These are phyloP conservation scores for Cercophora sp. DNA, from an alignment of 495 filamentous ascomycete species.

Conservation along the genomic window DNA sequence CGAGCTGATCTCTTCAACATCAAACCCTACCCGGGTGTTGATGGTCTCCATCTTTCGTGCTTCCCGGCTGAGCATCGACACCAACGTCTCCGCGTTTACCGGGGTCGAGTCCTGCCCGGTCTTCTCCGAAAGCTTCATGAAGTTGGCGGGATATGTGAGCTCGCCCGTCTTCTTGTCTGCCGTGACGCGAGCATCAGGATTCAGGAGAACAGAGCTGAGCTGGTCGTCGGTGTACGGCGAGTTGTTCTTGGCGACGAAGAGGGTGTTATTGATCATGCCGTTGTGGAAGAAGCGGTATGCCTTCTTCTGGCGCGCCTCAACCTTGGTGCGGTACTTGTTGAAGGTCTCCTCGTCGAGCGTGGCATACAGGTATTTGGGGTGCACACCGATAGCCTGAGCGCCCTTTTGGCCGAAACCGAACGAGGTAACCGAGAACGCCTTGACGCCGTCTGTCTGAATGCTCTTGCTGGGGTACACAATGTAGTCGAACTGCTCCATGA, in stretches of 20 bases:
- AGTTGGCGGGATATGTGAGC: conserved; percentile 65
- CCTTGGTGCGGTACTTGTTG: conserved; percentile 77
- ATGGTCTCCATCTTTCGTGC: conserved; percentile 63
- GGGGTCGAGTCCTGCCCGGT: conserved; percentile 13
- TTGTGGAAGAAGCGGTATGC: conserved; percentile 98
- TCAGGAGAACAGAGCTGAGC: conserved; percentile 81
- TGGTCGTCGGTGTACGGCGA: conserved; percentile 87
- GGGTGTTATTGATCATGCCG: conserved; percentile 90
- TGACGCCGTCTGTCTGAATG: conserved; percentile 97
- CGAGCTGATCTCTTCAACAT: conserved; percentile 79
- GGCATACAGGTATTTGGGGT: conserved; percentile 93
- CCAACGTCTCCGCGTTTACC: conserved; percentile 59
- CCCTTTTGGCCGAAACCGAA: conserved; percentile 99
- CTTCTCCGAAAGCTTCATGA: conserved; percentile 54
- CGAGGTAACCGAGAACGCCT: conserved; percentile 96
- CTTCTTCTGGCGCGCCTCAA: conserved; percentile 91
- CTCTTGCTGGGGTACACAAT: conserved; percentile 93
- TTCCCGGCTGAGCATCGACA: conserved; percentile 51
- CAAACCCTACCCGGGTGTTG: conserved; percentile 85
- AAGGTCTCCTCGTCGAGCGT: conserved; percentile 85
- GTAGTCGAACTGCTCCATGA: conserved; percentile 95
- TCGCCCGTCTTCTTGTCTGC: conserved; percentile 77
- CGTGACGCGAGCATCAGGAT: conserved; percentile 86
- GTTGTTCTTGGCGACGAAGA: conserved; percentile 92
- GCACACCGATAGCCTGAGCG: conserved; percentile 93